A percentile compares a stretch with the other conserved stretches of the same genome.
Evolutionary conservation across 306 rosid species (phyloP).

Genomic region (Dalbergia cochinchinensis): DNA sequence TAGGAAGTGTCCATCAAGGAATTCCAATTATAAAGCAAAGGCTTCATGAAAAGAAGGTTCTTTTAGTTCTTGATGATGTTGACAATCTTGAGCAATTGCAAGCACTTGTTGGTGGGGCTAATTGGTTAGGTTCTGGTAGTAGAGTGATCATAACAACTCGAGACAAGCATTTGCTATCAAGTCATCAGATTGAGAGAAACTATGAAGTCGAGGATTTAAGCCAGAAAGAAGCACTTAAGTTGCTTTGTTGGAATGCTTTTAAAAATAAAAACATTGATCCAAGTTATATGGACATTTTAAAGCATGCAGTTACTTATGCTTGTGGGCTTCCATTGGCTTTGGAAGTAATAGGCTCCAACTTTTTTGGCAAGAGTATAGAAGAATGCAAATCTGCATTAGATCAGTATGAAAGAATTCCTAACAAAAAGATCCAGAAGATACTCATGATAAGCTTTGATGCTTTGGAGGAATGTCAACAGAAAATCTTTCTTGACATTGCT

Average conservation of each 20-base stretch:
- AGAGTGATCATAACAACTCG: conserved; percentile 45
- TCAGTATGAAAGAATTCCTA: not conserved
- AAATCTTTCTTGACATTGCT: conserved; percentile 29
- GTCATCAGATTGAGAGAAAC: too few relatives aligned
- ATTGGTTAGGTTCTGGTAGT: conserved; percentile 43
- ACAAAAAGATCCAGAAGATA: not conserved
- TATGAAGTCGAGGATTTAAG: not conserved
- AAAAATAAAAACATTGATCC: not conserved
- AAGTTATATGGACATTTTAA: not conserved
- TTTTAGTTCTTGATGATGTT: conserved; percentile 35
- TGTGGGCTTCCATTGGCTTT: too few relatives aligned
- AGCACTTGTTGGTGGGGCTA: not conserved
- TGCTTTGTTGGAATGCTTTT: conserved; percentile 43
- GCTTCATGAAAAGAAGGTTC: not conserved
- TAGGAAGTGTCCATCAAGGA: too few relatives aligned
- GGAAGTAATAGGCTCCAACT: conserved; percentile 3
- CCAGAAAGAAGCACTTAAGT: not conserved
- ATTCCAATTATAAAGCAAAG: not conserved
- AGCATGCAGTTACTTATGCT: not conserved
- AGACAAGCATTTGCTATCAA: not conserved
- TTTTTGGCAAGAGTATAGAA: not conserved
- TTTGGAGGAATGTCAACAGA: conserved; percentile 10
- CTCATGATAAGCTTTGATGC: not conserved
- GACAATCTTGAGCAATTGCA: conserved; percentile 1
- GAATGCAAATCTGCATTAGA: conserved; percentile 31